Evolutionary conservation across 2,329 filamentous ascomycete genomes (phyloP), one percentile per base, ranked within the genome.

Genomic region (Lecanicillium sp.): DNA sequence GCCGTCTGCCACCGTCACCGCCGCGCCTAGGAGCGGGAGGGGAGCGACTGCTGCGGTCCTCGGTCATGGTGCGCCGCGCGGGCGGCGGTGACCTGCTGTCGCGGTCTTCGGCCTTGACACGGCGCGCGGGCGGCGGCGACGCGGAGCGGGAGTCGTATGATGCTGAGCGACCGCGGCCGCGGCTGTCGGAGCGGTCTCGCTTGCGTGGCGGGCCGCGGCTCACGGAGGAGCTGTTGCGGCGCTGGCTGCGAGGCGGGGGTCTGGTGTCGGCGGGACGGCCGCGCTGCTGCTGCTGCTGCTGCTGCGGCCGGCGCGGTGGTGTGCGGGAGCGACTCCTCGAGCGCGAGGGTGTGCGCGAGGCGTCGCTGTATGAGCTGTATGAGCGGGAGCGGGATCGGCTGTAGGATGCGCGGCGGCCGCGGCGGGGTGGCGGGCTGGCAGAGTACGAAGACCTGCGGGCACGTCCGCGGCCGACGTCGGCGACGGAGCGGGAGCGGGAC

Each of bases 311-410:
- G 3, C 21, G 26, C 5, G 26, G 26, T 29, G 15, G 14, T 3
- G 44, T 17, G 14, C 33, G 44, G 9, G 44, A 46, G 19, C 44
- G 44, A n/a, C 30, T 44, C 9, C 30, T 29, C 6, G 37, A 48
- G n/a, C 45, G 43, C 4, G 43, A 46, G 15, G n/a, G 44, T 10
- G 37, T 26, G 15, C 32, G 44, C 12, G 44, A 47, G 5, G 15
- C 36, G 15, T 49, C 40, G 40, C 47, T 49, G 24, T 49, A 49
- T 2, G 47, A 38, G 33, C 41, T 41, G 40, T 44, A 44, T 8
- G 47, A 49, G 32, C 47, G 47, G 40, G 39, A 43, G 39, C 46
- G 46, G 23, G 46, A 49, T 14, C 45, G 45, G 38, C 45, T 48
- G 24, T 37, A 26, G 5, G 35, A n/a, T 3, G 14, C 20, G 33